phyloP scores from a whole-genome alignment of 202 grass and related monocot genomes.

The Saccharum hybrid region DNA sequence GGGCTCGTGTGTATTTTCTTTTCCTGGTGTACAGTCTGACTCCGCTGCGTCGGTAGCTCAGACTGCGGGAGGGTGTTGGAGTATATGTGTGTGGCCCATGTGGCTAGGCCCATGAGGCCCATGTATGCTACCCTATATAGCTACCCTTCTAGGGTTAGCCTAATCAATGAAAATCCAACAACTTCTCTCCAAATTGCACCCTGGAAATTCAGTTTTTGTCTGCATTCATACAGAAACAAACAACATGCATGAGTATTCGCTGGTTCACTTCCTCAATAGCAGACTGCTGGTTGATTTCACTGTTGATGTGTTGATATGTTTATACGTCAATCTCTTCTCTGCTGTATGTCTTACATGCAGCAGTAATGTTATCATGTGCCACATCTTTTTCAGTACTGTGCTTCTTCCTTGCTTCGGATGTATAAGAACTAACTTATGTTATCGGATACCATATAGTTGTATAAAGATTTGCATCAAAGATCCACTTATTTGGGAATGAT shows the following conservation, averaged over 20 bases:
- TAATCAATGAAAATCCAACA: no score
- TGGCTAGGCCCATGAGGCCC: no score
- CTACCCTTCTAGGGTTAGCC: no score
- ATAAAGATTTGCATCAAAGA: constrained; percentile 30
- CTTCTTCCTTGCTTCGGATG: constrained; percentile 21
- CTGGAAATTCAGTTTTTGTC: constrained; percentile 29
- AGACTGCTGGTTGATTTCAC: not conserved
- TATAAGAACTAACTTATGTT: constrained; percentile 2
- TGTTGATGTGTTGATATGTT: not conserved
- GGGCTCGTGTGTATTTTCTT: no score
- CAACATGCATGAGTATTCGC: constrained; percentile 5
- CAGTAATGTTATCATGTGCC: not conserved
- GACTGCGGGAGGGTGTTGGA: no score
- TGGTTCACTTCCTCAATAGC: constrained; percentile 15
- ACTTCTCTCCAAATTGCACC: constrained; percentile 1
- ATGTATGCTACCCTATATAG: no score
- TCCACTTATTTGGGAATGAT: constrained; percentile 9
- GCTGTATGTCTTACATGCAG: not conserved
- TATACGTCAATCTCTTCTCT: not conserved
- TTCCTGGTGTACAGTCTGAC: no score
- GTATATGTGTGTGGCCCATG: no score
- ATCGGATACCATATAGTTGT: not conserved
- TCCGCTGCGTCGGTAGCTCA: no score
- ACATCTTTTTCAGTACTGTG: not conserved
- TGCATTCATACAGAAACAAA: constrained; percentile 11